Conservation (phyloP, 1,284 basidiomycete species). For the Termitomyces sp. region DNA sequence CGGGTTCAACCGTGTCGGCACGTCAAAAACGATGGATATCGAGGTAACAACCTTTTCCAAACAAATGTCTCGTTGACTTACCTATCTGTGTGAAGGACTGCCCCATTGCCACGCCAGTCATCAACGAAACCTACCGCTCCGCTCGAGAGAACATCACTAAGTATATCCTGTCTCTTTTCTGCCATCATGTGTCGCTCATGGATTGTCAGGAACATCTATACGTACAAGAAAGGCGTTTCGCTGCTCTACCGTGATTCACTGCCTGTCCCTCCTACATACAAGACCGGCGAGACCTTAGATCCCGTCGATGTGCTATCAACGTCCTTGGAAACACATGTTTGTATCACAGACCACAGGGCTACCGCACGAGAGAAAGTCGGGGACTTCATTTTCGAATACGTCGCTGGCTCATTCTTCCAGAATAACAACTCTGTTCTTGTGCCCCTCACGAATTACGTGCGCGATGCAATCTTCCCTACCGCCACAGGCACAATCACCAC, state of each 20-base stretch:
- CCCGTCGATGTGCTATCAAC: slow-evolving; percentile 26
- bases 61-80: neutral
- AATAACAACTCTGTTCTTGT: slow-evolving; percentile 95
- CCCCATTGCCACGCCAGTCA: slow-evolving; percentile 81
- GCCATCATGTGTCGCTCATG: slow-evolving; percentile 5
- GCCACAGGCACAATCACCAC: slow-evolving; percentile 12
- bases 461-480: slow-evolving; percentile 61
- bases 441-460: slow-evolving; percentile 79
- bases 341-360: slow-evolving; percentile 79
- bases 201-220: slow-evolving; percentile 63
- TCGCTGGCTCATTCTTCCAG: slow-evolving; percentile 91
- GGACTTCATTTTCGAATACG: slow-evolving; percentile 80
- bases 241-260: slow-evolving; percentile 89
- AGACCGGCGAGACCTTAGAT: slow-evolving; percentile 22
- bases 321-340: slow-evolving; percentile 57
- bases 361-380: slow-evolving; percentile 85
- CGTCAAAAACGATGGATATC: slow-evolving; percentile 82
- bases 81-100: slow-evolving; percentile 62
- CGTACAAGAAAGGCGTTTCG: slow-evolving; percentile 88
- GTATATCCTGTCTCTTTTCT: slow-evolving; percentile 37
- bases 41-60: slow-evolving; percentile 54
- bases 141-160: slow-evolving; percentile 67
- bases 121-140: slow-evolving; percentile 67
- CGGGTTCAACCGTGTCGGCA: slow-evolving; percentile 85
- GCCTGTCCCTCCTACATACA: slow-evolving; percentile 18